A percentile compares a stretch with the other conserved stretches of the same genome.
These are phyloP conservation scores for Suillus discolor DNA, from an alignment of 768 basidiomycete genomes.

Conservation along the genomic window DNA sequence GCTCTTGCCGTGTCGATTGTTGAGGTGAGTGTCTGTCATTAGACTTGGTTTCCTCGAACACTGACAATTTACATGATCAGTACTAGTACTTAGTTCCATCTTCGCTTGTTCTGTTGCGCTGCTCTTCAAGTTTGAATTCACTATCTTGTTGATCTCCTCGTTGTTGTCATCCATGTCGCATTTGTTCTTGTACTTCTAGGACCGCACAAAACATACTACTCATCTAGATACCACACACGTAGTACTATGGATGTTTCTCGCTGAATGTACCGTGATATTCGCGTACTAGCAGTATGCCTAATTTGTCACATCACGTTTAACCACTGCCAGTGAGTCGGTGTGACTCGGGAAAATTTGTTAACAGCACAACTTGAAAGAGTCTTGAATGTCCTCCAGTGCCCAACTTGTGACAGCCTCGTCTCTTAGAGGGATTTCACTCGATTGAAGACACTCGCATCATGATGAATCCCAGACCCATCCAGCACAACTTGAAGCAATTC, in stretches of 20 bases:
- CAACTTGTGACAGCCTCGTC: not conserved
- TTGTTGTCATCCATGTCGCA: too few species aligned
- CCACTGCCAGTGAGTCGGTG: not conserved
- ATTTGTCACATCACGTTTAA: not conserved
- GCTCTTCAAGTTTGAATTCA: too few species aligned
- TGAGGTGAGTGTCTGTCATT: not conserved
- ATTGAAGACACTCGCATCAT: too few species aligned
- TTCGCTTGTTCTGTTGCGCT: too few species aligned
- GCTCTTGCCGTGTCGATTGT: not conserved
- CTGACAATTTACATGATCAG: not conserved
- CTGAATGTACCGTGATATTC: not conserved
- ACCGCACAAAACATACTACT: too few species aligned
- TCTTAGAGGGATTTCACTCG: not conserved
- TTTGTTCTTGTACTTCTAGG: too few species aligned
- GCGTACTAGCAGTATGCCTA: too few species aligned
- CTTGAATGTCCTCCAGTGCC: not conserved
- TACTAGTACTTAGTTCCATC: too few species aligned
- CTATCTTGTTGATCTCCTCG: too few species aligned
- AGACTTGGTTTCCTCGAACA: not conserved
- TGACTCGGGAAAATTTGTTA: not conserved
- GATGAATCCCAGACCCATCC: not conserved
- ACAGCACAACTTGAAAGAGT: not conserved
- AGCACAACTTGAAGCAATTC: not conserved
- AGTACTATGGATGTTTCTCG: not conserved
- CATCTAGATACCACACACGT: too few species aligned